Evolutionary conservation across 1,139 yeast species (phyloP), one percentile per base, ranked within the genome.

Genomic region (Nakaseomyces uthaithaninus): DNA sequence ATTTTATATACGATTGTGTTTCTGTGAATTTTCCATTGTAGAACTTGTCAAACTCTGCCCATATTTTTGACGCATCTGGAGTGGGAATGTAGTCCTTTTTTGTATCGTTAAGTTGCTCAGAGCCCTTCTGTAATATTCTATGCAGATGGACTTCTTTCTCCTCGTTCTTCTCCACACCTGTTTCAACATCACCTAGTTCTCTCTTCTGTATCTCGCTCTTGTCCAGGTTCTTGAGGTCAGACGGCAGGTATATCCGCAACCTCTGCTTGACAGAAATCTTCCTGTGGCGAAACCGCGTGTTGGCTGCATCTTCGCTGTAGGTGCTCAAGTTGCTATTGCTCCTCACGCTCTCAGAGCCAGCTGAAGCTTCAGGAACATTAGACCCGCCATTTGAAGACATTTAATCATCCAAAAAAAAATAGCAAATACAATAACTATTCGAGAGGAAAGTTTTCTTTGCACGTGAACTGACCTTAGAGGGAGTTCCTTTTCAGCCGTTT

Each of bases 101-200:
- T 44, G 74, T 69, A 12, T 44, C 42, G 33, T 54, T 54, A 8
- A 57, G 48, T 23, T 59, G 56, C 16, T 60, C 62, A 18, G 42
- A 38, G 7, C 62, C 58, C 40, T 54, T 57, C 45, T 59, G 61
- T 43, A 65, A 49, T 34, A 91, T 96, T 47, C 84, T 89, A 61
- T 89, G 95, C 49, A 91, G 71, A 73, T 91, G 98, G 40, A 85
- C 94, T 63, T 91, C 98, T 58, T 86, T 94, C 63, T 91, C 98
- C 63, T 91, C 99, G 52, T 86, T 87, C 60, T 93, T 91, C 60
- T 91, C 99, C 38, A 91, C 98, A 63, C 99, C 99, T 5, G 98
- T 91, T 55, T 91, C 99, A 37, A 91, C 77, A 45, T 86, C 86
- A 55, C 86, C 89, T 22, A 85, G 64, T 49, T 89, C 96, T 40